Conservation (phyloP, 495 filamentous ascomycete species). For the Lophiostoma macrostomum region DNA sequence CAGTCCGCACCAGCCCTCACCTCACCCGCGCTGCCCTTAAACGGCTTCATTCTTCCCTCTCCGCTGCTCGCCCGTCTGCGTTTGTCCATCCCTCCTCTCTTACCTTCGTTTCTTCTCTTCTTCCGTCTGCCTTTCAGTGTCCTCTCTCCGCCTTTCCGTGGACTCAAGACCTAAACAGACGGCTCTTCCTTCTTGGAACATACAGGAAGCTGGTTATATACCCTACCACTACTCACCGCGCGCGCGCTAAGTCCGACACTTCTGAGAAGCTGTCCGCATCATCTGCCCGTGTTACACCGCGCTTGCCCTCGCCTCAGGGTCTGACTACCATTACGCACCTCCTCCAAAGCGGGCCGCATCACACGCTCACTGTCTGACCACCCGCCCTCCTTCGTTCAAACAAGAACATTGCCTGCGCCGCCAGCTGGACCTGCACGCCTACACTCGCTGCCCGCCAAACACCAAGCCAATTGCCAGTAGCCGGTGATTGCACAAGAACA, state of each 20-base stretch:
- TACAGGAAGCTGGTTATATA: conserved; percentile 19
- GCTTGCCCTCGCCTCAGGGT: conserved; percentile 3
- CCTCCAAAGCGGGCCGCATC: too few relatives aligned
- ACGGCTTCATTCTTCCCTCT: conserved; percentile 12
- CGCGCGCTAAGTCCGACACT: conserved; percentile 4
- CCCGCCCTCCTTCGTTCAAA: background rate
- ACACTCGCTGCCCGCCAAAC: conserved; percentile 9
- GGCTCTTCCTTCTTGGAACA: conserved; percentile 13
- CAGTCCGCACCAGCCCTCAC: too few relatives aligned
- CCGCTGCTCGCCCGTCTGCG: background rate
- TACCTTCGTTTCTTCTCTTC: conserved; percentile 16
- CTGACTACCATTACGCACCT: too few relatives aligned
- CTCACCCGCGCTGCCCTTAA: conserved; percentile 15
- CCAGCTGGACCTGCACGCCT: conserved; percentile 20
- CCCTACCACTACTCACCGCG: background rate
- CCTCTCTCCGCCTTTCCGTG: conserved; percentile 1
- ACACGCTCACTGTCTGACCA: conserved; percentile 13
- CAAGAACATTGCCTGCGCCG: conserved; percentile 1
- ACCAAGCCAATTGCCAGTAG: background rate
- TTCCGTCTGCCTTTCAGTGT: conserved; percentile 1
- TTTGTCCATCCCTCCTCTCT: conserved; percentile 6
- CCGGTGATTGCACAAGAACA: conserved; percentile 9
- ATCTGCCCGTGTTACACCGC: conserved; percentile 5
- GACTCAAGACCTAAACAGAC: background rate
- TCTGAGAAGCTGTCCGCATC: conserved; percentile 16